Base-by-base conservation (phyloP, 176 grass and related monocot species). In the Musa troglodytarum region DNA sequence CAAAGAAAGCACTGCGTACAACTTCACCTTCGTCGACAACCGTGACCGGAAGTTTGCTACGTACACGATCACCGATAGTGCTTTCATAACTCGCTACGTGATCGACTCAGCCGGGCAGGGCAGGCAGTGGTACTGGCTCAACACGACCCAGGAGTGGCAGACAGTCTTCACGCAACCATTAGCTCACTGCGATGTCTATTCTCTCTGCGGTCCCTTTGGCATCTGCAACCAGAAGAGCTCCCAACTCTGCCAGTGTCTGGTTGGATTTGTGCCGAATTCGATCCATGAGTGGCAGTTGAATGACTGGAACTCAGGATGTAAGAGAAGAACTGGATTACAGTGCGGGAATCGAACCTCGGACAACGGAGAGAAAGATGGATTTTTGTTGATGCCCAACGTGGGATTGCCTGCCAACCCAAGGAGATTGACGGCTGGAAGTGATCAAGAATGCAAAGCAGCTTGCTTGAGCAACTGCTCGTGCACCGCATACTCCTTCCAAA, bases 161-260 rank as follows among this genome's bases (percentile, higher is more conserved):
- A 50, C 84, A 50, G 71, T 88, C 53, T 92, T 80, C 74, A 74
- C 71, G 2, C 79, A 70, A 12, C 89, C 89, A 6, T 65, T 69
- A n/a, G 77, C 68, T 56, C 77, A 68, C 17, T 88, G 89, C 58
- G 83, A 82, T 71, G 81, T 88, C 11, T 84, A 88, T 50, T 88
- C 72, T 22, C 17, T 73, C n/a, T 88, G 89, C 56, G 78, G 86
- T 3, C 17, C 83, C 25, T 92, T 88, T 55, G 86, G 86, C 0
- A 53, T 88, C 5, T 88, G 86, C 57, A 43, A 52, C 54, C 75
- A 77, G 62, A 78, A 52, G 13, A 71, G 26, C 71, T 43, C 28
- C 2, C 2, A 10, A 10, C 1, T 49, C 10, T 86, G 82, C 71
- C 19, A 53, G 11, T 81, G 72, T 74, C 69, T 75, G 11, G 25